Base-by-base conservation (phyloP, 306 rosid species). In the Rubus parviflorus region DNA sequence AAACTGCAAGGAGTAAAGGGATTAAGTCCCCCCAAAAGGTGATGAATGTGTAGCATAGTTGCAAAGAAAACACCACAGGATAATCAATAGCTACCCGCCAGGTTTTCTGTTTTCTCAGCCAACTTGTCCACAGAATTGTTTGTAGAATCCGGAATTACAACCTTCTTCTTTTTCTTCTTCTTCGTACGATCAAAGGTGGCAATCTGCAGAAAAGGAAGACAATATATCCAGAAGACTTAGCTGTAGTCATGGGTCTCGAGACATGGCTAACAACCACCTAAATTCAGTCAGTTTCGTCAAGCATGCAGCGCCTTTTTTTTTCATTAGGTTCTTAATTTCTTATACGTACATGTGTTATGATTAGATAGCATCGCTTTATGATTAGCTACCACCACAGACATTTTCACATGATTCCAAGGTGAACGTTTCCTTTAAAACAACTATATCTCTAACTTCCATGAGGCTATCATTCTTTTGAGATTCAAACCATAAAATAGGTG, bases 151-250 rank as follows among this genome's bases (percentile, higher is more conserved):
- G 81, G 86, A 65, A 89, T 81, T 10, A 81, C 76, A 46, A 86
- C 88, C 81, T 89, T 87, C 90, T 89, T 87, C 85, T 80, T 94
- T 90, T 94, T 94, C 95, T 94, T 95, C 87, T 95, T 92, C 80
- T 95, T 92, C 64, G 91, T 83, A 42, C 97, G 97, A 88, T 95
- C 98, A 81, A 95, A 92, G 8, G 98, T 92, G 46, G 81, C 89
- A 70, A 92, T 60, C 66, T 60, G 41, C 66, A 61, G 16, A 35
- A 13, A 38, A 23, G 30, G 8, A 22, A 30, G 35, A 30, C 35
- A 30, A 23, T 10, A 19, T 25, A 22, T 22, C 37, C 49, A 52
- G 19, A 72, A 53, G 5, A 72, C 35, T 72, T 72, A 38, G 64
- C 46, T 51, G 48, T 71, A 20, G 37, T 46, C 54, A 7, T 43